Conservation (phyloP, 805 yeast genomes). For the Ogataea siamensis region DNA sequence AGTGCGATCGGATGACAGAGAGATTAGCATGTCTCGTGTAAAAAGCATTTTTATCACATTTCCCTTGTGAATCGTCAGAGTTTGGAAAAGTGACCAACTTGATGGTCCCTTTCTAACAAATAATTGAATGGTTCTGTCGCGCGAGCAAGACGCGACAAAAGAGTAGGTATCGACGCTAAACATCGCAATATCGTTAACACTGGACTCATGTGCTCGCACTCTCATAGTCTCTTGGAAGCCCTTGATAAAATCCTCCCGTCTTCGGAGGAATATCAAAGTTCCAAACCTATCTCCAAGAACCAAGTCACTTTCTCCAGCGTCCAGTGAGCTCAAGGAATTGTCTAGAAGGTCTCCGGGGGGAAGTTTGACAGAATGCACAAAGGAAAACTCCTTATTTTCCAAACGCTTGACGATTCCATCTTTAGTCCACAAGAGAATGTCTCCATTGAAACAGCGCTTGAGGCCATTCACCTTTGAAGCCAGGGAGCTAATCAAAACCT, state of each 20-base stretch:
- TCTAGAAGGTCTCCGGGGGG: constrained; percentile 35
- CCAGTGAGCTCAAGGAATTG: constrained; percentile 44
- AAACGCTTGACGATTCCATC: constrained; percentile 39
- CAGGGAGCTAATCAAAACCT: constrained; percentile 36
- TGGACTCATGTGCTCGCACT: constrained; percentile 51
- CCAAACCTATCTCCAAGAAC: constrained; percentile 53
- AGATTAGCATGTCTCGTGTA: constrained; percentile 38
- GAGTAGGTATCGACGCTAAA: constrained; percentile 31
- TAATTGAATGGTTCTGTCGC: constrained; percentile 65
- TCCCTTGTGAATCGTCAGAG: constrained; percentile 58
- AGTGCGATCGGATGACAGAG: constrained; percentile 62
- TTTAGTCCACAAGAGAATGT: constrained; percentile 41
- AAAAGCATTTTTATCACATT: constrained; percentile 42
- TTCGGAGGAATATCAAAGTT: constrained; percentile 32
- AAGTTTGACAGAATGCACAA: constrained; percentile 18
- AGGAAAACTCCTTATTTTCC: constrained; percentile 8
- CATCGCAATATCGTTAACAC: constrained; percentile 44
- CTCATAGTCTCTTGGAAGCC: constrained; percentile 24
- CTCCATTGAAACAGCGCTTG: constrained; percentile 34
- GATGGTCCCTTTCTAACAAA: constrained; percentile 31
- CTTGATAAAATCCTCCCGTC: constrained; percentile 16
- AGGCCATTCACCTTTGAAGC: constrained; percentile 40
- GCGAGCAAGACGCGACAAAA: constrained; percentile 47
- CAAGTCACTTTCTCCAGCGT: constrained; percentile 30
- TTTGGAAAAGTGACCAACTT: constrained; percentile 55